phyloP scores from a whole-genome alignment of 805 yeast species.

The Candida coquimbonensis region DNA sequence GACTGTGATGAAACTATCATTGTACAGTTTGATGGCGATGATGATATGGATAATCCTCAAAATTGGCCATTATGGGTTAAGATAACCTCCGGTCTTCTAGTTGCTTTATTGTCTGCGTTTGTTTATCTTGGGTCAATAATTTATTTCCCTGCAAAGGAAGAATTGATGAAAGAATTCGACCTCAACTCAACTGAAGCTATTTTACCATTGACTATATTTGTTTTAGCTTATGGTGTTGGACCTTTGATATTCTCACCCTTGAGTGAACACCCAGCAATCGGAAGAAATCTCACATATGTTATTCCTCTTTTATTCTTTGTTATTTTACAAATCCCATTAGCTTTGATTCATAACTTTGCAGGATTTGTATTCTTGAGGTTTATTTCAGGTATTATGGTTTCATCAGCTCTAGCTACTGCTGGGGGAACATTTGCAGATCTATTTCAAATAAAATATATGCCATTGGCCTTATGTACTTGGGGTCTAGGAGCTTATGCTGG shows the following conservation, averaged over 20 bases:
- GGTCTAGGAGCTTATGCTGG: constrained; percentile 47
- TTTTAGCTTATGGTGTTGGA: constrained; percentile 56
- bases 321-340: constrained; percentile 51
- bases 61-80: constrained; percentile 46
- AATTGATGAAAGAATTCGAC: constrained; percentile 38
- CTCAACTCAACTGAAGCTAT: constrained; percentile 38
- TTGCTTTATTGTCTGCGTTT: constrained; percentile 41
- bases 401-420: constrained; percentile 52
- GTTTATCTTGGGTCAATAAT: constrained; percentile 53
- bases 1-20: neutral
- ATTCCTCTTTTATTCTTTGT: constrained; percentile 39
- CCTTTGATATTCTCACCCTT: constrained; percentile 54
- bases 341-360: constrained; percentile 42
- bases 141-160: constrained; percentile 43
- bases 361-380: constrained; percentile 45
- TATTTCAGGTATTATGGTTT: constrained; percentile 46
- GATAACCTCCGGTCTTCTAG: constrained; percentile 29
- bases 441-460: constrained; percentile 32
- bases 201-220: constrained; percentile 47
- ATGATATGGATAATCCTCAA: constrained; percentile 49
- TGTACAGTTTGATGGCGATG: constrained; percentile 1
- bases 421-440: constrained; percentile 53
- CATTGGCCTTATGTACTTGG: constrained; percentile 46
- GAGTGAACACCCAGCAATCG: constrained; percentile 47
- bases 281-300: constrained; percentile 45